Conservation (phyloP, 768 basidiomycete species). For the Pulveroboletus sp. region DNA sequence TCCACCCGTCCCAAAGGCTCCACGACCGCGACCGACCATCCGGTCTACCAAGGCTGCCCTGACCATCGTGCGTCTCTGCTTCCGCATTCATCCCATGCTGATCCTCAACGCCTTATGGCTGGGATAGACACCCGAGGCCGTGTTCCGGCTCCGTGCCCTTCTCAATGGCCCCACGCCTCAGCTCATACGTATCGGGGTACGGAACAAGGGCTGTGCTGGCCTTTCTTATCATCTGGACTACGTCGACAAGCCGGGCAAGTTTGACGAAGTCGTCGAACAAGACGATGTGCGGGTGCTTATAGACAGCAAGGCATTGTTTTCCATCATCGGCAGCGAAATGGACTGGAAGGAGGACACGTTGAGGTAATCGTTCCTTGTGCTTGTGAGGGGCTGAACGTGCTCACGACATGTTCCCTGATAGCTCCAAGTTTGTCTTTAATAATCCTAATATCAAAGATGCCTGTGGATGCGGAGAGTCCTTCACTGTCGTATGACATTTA, state of each 20-base stretch:
- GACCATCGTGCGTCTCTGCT: constrained; percentile 49
- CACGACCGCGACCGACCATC: constrained; percentile 60
- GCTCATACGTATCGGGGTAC: constrained; percentile 90
- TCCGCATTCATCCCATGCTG: not conserved
- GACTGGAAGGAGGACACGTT: constrained; percentile 94
- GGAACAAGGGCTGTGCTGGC: constrained; percentile 96
- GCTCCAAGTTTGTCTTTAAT: constrained; percentile 77
- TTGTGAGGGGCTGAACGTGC: not conserved
- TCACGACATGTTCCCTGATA: constrained; percentile 25
- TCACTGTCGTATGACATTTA: constrained; percentile 46
- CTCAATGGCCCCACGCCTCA: constrained; percentile 82
- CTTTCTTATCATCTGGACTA: constrained; percentile 86
- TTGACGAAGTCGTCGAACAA: constrained; percentile 96
- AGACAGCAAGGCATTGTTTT: constrained; percentile 95
- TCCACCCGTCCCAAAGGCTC: constrained; percentile 60
- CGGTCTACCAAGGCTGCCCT: constrained; percentile 74
- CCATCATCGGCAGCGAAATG: constrained; percentile 98
- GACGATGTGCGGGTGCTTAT: constrained; percentile 92
- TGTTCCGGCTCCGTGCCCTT: constrained; percentile 65
- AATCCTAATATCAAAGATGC: constrained; percentile 95
- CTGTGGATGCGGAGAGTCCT: constrained; percentile 93
- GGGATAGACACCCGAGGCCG: constrained; percentile 71
- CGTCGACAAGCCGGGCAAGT: constrained; percentile 82
- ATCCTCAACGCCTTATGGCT: not conserved
- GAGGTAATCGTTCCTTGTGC: constrained; percentile 43